These are phyloP conservation scores for Calcarisporium arbuscula DNA, from an alignment of 2,329 filamentous ascomycete genomes.

Conservation along the genomic window DNA sequence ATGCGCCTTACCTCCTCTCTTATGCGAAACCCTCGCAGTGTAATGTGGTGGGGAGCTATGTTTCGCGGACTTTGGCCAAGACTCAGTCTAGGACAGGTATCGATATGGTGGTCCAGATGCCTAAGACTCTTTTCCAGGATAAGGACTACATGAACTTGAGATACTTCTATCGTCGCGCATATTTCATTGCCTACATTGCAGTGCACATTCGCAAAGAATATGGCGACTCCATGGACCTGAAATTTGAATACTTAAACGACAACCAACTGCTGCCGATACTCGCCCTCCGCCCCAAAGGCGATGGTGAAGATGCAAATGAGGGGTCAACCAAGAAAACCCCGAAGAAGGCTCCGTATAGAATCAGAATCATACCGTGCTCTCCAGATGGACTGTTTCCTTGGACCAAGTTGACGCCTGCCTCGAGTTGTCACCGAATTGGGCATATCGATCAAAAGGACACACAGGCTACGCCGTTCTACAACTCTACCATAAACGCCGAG, in stretches of 20 bases:
- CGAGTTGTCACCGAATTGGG: conserved; percentile 61
- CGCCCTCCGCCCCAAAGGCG: conserved; percentile 30
- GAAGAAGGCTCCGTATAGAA: conserved; percentile 41
- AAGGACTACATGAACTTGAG: conserved; percentile 92
- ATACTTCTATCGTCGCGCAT: conserved; percentile 92
- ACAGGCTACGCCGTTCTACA: conserved; percentile 74
- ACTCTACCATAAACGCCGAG: conserved; percentile 76
- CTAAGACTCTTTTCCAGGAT: conserved; percentile 71
- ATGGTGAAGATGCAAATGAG: conserved; percentile 11
- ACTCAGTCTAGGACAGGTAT: conserved; percentile 53
- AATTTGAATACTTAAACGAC: conserved; percentile 62
- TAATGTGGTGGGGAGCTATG: conserved; percentile 86
- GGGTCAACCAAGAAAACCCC: conserved; percentile 19
- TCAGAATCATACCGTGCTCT: conserved; percentile 73
- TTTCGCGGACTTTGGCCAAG: conserved; percentile 66
- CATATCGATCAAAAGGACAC: conserved; percentile 37
- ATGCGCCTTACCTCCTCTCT: conserved; percentile 74
- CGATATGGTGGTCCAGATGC: conserved; percentile 86
- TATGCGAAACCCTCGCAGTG: conserved; percentile 70
- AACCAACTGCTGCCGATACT: conserved; percentile 71
- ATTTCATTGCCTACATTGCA: conserved; percentile 79
- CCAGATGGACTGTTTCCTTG: conserved; percentile 63
- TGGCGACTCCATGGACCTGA: conserved; percentile 46
- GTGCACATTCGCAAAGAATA: conserved; percentile 58
- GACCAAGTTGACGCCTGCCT: conserved; percentile 63